phyloP scores from a whole-genome alignment of 192 early-diverging fungal species.

The Entrophospora sp. region DNA sequence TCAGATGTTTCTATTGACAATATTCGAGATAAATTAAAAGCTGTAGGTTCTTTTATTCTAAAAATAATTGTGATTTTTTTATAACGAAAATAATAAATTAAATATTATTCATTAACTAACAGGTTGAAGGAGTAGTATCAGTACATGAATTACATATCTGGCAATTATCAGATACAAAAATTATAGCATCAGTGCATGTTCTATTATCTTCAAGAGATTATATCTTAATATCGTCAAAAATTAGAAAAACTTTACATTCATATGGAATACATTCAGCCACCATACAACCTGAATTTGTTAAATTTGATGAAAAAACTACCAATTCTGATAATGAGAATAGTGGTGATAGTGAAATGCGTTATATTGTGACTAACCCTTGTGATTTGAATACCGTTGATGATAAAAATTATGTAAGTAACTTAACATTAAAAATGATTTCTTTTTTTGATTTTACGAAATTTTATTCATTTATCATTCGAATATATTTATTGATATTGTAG shows the following conservation, averaged over 20 bases:
- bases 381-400: neutral
- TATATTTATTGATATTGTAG: conserved; percentile 1
- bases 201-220: conserved; percentile 54
- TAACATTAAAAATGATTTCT: neutral
- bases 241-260: conserved; percentile 71
- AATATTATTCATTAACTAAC: conserved; percentile 32
- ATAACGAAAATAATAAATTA: neutral
- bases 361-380: neutral
- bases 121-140: conserved; percentile 57
- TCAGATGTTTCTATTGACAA: conserved; percentile 50
- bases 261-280: conserved; percentile 83
- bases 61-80: too few species aligned
- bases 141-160: conserved; percentile 92
- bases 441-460: neutral
- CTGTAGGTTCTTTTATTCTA: conserved; percentile 27
- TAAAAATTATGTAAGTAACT: neutral
- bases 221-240: conserved; percentile 57
- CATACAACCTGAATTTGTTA: conserved; percentile 84
- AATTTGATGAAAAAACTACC: conserved; percentile 4
- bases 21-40: conserved; percentile 52
- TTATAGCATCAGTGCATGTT: conserved; percentile 77
- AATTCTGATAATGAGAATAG: neutral
- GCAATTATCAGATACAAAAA: conserved; percentile 79
- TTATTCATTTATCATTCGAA: neutral
- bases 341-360: neutral